Percentiles rank a stretch among this genome's conserved stretches.
Conservation (phyloP, 257 asterid species). For the Jacaranda copaia region DNA sequence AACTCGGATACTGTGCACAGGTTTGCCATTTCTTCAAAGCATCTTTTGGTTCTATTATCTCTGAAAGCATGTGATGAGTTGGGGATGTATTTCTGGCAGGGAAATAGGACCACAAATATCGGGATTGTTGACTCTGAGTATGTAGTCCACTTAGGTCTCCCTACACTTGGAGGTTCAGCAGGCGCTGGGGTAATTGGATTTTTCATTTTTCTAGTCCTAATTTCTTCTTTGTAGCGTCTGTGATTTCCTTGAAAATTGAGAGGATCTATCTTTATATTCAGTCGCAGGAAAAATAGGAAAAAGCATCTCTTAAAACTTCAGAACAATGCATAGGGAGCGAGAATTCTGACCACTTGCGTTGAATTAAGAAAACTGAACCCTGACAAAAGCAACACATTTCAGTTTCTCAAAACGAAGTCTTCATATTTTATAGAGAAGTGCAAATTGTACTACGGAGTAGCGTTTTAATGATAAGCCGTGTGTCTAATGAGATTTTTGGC, state of each 20-base stretch:
- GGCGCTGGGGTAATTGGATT: slow-evolving; percentile 48
- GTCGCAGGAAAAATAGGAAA: neutral
- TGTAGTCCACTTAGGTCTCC: slow-evolving; percentile 67
- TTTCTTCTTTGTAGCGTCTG: neutral
- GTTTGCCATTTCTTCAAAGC: slow-evolving; percentile 40
- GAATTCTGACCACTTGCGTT: too few species aligned
- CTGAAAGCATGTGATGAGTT: neutral
- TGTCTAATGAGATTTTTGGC: too few species aligned
- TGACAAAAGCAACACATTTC: too few species aligned
- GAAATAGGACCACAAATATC: slow-evolving; percentile 61
- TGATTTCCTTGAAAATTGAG: neutral
- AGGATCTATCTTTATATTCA: neutral
- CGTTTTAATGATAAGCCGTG: too few species aligned
- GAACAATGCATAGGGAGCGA: neutral
- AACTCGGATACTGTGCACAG: slow-evolving; percentile 80
- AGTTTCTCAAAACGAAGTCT: too few species aligned
- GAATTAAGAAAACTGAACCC: too few species aligned
- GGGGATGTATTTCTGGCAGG: slow-evolving; percentile 47
- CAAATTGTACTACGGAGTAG: too few species aligned
- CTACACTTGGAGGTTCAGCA: slow-evolving; percentile 73
- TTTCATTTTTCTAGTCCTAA: neutral
- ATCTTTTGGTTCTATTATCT: neutral
- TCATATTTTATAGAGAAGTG: too few species aligned
- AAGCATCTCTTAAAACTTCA: neutral
- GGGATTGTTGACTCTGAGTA: slow-evolving; percentile 82